Evolutionary conservation across 345 rosid species (phyloP), one percentile per base, ranked within the genome.

Genomic region (Eutrema heterophyllum): DNA sequence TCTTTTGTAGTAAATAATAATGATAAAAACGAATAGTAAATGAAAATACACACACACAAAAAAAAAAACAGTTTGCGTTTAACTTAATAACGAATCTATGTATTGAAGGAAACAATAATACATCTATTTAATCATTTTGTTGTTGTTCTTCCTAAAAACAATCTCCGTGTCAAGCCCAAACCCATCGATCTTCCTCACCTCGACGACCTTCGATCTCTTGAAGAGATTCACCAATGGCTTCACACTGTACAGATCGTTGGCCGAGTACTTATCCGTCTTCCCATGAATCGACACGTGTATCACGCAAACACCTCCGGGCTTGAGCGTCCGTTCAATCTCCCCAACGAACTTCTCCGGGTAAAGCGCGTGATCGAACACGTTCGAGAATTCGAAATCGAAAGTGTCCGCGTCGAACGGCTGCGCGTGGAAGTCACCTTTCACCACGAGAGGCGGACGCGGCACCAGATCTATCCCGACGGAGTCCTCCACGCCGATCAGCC

Each of bases 361-460:
- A 13, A 91, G 88, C 80, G 97, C 98, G 86, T 94, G 97, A 65
- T 94, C 98, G 72, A 94, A 94, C 78, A 88, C 96, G 81, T 94
- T 94, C 0, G 98, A 91, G 85, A 94, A 91, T 63, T 94, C 97
- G 64, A 94, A 89, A 75, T 91, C 93, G 76, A 94, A 94, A 0
- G 80, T 88, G 5, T 73, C 87, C 44, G 84, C 75, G 0, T 61
- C 78, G 71, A 94, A 94, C 16, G 96, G 97, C 81, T 91, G 98
- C 14, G 62, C 72, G 66, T 94, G 98, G 78, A 94, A 89, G 80
- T 94, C 98, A 1, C 98, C 98, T 63, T 78, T 39, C 0, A 91
- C 46, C 8, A 94, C 98, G 1, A 89, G 80, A 44, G 98, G 98
- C 9, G 98, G 98, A 30, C 55, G 72, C 2, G 97, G 90, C n/a